Evolutionary conservation across 1,139 yeast species (phyloP), one percentile per base, ranked within the genome.

Genomic region (Wickerhamomyces sp.): DNA sequence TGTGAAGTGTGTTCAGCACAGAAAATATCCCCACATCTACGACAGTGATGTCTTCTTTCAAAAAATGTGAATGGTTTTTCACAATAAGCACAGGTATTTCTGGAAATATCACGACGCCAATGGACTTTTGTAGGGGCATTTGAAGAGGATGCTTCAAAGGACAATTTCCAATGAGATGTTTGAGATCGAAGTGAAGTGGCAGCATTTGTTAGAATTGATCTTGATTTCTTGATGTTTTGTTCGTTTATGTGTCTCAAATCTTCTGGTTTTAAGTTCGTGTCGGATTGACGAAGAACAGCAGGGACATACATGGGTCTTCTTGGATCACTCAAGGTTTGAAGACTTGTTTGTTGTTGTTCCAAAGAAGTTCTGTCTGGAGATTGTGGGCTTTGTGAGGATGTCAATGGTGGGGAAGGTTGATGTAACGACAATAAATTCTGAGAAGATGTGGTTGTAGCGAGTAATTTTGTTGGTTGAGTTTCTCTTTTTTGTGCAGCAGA

Each of bases 1-100:
- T 71, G 73, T 18, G 67, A 58, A 30, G 78, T 64, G 58, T 78
- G 80, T 47, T 81, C 84, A 43, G 83, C 82, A 66, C 98, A 91
- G 61, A 84, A 91, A 13, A 91, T 78, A 31, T 89, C 95, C 18
- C 98, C 98, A 68, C 98, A 91, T 60, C 87, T 84, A 43, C 98
- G 77, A 62, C 98, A 91, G 66, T 91, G 98, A 62, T 91, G 98
- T 48, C 94, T 79, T 52, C 98, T 76, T 57, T 90, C 95, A 64
- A 88, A 78, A 59, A 85, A 81, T 42, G 86, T 79, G 64, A 86
- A 78, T 46, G 75, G 62, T 64, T 76, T 76, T 47, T 73, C 69
- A 66, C 97, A 90, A n/a, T 76, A 74, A n/a, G 77, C 75, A 62
- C 97, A 90, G 42, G 76, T 72, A 40, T 70, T 66, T 30, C 87